phyloP scores from a whole-genome alignment of 1,139 yeast species.

The Yamadazyma sp. region DNA sequence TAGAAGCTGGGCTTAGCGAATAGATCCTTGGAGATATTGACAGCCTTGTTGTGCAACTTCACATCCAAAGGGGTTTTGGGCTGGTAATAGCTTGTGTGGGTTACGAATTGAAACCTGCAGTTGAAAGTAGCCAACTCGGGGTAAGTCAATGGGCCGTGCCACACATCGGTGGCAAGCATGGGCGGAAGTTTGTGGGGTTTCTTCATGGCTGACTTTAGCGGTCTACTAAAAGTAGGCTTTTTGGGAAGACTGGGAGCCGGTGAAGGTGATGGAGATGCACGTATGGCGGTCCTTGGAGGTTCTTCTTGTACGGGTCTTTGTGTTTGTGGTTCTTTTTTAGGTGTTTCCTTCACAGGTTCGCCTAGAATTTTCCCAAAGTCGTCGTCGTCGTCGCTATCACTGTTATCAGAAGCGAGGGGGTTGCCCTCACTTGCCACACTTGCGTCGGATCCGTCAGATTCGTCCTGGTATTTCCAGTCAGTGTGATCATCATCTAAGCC shows the following conservation, averaged over 20 bases:
- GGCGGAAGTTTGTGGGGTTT: slow-evolving; percentile 16
- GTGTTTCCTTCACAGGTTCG: slow-evolving; percentile 5
- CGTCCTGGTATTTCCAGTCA: slow-evolving; percentile 11
- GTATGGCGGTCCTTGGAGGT: neutral
- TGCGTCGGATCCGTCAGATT: slow-evolving; percentile 20
- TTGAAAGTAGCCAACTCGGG: slow-evolving; percentile 54
- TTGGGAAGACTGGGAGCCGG: slow-evolving; percentile 4
- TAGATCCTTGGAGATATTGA: slow-evolving; percentile 32
- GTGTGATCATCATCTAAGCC: slow-evolving; percentile 21
- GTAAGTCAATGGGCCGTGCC: slow-evolving; percentile 60
- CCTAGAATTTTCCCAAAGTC: slow-evolving; percentile 19
- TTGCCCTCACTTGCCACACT: slow-evolving; percentile 11
- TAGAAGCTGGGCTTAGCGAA: slow-evolving; percentile 34
- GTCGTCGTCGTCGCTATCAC: slow-evolving; percentile 16
- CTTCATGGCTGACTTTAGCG: slow-evolving; percentile 10
- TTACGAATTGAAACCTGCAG: slow-evolving; percentile 44
- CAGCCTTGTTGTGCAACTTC: slow-evolving; percentile 24
- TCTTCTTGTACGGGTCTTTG: slow-evolving; percentile 7
- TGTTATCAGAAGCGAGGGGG: slow-evolving; percentile 11
- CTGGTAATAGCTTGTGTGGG: slow-evolving; percentile 29
- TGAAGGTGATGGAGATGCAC: neutral
- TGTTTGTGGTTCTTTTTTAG: neutral
- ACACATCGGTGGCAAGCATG: slow-evolving; percentile 25
- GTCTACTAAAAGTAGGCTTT: neutral
- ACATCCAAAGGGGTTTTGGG: slow-evolving; percentile 27